Evolutionary conservation across 2,329 filamentous ascomycete genomes (phyloP).

Genomic region (Zasmidium citrigriseum): DNA sequence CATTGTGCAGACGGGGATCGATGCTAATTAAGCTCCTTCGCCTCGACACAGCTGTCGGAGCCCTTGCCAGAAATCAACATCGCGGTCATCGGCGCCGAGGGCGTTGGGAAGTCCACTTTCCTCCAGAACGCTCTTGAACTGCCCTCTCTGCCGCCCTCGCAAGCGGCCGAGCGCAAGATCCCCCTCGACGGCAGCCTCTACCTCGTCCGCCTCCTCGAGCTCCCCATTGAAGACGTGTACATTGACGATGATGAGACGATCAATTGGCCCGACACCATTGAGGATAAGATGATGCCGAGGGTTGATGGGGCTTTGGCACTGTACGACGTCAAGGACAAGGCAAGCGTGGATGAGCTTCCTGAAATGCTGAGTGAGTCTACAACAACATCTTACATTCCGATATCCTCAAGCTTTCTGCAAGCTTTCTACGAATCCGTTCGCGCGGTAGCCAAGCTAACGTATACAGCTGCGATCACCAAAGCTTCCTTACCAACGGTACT

Average conservation of each 20-base stretch:
- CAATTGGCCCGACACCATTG: slow-evolving; percentile 58
- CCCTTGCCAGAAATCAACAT: slow-evolving; percentile 58
- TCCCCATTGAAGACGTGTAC: slow-evolving; percentile 54
- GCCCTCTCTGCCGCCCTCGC: slow-evolving; percentile 43
- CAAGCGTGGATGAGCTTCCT: slow-evolving; percentile 73
- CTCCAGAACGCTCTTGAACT: slow-evolving; percentile 59
- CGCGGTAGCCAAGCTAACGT: slow-evolving; percentile 1
- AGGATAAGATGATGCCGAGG: slow-evolving; percentile 69
- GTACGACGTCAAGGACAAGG: slow-evolving; percentile 81
- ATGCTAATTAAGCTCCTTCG: slow-evolving; percentile 9
- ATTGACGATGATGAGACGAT: slow-evolving; percentile 52
- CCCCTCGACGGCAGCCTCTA: slow-evolving; percentile 58
- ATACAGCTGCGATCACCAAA: slow-evolving; percentile 70
- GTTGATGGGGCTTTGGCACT: slow-evolving; percentile 83
- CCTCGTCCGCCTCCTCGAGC: slow-evolving; percentile 59
- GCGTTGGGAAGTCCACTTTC: slow-evolving; percentile 62
- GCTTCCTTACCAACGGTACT: slow-evolving; percentile 75
- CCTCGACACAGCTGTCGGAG: slow-evolving; percentile 23
- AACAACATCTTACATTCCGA: not conserved
- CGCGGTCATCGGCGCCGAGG: slow-evolving; percentile 56
- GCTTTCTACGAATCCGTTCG: not conserved
- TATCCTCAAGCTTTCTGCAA: not conserved
- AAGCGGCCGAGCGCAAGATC: slow-evolving; percentile 54
- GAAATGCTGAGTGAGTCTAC: slow-evolving; percentile 72
- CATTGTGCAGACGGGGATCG: slow-evolving; percentile 20